These are phyloP conservation scores for Mercurialis annua DNA, from an alignment of 345 rosid species.

Conservation along the genomic window DNA sequence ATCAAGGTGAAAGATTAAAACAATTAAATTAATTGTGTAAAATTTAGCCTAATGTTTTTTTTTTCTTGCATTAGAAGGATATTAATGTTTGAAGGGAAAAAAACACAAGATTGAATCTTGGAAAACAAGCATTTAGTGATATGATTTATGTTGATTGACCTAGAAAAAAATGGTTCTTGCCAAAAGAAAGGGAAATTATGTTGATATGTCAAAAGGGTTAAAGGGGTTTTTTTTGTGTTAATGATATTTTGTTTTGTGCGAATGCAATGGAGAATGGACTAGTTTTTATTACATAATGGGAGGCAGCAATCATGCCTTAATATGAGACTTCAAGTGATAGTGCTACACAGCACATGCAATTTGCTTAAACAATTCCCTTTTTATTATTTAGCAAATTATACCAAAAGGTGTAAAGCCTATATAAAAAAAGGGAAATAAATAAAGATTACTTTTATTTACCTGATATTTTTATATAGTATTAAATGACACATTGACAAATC, in stretches of 20 bases:
- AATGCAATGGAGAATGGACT: not conserved
- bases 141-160: not conserved
- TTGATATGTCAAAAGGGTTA: not conserved
- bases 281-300: slow-evolving; percentile 28
- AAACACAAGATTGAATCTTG: not conserved
- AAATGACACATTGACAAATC: no score
- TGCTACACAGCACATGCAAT: slow-evolving; percentile 25
- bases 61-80: no score
- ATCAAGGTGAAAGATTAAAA: no score
- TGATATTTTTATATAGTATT: no score
- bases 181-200: slow-evolving; percentile 9
- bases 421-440: no score
- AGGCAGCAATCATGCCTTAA: slow-evolving; percentile 40
- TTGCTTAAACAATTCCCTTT: not conserved
- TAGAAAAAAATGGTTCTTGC: not conserved
- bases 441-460: not conserved
- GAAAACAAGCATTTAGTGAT: slow-evolving; percentile 1
- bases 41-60: no score
- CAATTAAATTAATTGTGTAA: no score
- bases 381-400: not conserved
- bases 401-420: not conserved
- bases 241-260: slow-evolving; percentile 13
- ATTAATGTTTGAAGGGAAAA: no score
- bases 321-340: slow-evolving; percentile 8
- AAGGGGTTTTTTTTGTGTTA: not conserved